phyloP scores from a whole-genome alignment of 176 grass and related monocot species.

The Triticum dicoccoides region DNA sequence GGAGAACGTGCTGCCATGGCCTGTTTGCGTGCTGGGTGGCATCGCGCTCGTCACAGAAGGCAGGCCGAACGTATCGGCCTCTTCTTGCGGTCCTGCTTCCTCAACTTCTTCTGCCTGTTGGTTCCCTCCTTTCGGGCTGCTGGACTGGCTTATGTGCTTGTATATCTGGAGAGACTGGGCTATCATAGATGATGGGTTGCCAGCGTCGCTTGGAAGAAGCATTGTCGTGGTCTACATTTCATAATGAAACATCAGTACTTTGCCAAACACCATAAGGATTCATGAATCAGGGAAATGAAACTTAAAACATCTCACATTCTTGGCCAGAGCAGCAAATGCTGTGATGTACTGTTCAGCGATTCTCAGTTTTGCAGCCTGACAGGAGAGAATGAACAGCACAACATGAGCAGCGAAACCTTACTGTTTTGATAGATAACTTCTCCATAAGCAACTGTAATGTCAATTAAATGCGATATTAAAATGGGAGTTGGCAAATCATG shows the following conservation, averaged over 20 bases:
- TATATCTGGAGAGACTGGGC: conserved; percentile 82
- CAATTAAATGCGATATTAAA: not conserved
- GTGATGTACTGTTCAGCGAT: conserved; percentile 87
- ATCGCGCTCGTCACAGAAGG: conserved; percentile 15
- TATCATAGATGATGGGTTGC: conserved; percentile 60
- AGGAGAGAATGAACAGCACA: not conserved
- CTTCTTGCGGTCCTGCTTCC: conserved; percentile 14
- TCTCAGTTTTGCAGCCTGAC: conserved; percentile 77
- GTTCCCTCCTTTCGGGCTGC: not conserved
- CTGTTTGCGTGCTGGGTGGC: not conserved
- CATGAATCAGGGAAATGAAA: not conserved
- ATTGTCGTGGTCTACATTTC: conserved; percentile 63
- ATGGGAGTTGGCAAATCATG: not conserved
- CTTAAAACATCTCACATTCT: conserved; percentile 48
- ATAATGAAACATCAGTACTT: not conserved
- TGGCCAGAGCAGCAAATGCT: conserved; percentile 67
- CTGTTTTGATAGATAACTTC: not conserved
- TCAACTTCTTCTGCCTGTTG: conserved; percentile 6
- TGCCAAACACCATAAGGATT: not conserved
- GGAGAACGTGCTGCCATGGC: conserved; percentile 9
- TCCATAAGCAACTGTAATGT: not conserved
- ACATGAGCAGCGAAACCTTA: not conserved
- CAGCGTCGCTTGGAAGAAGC: conserved; percentile 58
- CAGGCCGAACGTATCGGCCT: not conserved
- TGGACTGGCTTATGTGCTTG: conserved; percentile 42